Evolutionary conservation across 2,329 filamentous ascomycete species (phyloP), one percentile per base, ranked within the genome.

Genomic region (Fusarium papillatum): DNA sequence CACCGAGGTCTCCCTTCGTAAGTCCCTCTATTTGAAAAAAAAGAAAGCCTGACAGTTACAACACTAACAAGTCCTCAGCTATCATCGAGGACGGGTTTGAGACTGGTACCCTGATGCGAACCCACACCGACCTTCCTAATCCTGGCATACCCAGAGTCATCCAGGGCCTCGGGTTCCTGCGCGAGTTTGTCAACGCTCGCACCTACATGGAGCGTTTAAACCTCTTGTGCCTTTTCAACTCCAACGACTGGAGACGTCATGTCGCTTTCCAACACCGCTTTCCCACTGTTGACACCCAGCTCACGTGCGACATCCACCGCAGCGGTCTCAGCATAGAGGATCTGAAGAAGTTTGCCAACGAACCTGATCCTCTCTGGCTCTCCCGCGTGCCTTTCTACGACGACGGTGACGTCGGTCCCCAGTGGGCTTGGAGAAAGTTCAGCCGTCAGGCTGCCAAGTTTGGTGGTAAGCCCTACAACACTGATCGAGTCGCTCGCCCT

Each of bases 381-480:
- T 70, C 39, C 17, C 72, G 73, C 7, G 43, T 46, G 6, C 69
- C 72, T 8, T 70, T 75, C 43, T 48, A 73, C 36, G 19, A 65
- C 5, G 72, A 75, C 4, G 22, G 46, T 8, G 69, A 75, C 17
- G 11, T 9, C 2, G 73, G 69, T 4, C 73, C 66, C 5, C 50
- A 34, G 8, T 38, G 29, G 5, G 72, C 69, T 3, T 75, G 50
- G 65, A 31, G 39, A 7, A 22, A 36, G 11, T 26, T 73, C 10
- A 29, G 59, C 13, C 39, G 11, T 3, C 43, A n/a, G n/a, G 14
- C 19, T 4, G 5, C 31, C 9, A 48, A 60, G 7, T 17, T 66
- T 34, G 43, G 36, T 14, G 39, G 39, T 16, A 13, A 14, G 3
- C 3, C 31, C 8, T 31, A 19, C 7, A 7, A 11, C 16, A n/a